Base-by-base conservation (phyloP, 257 asterid genomes). In the Fraxinus excelsior region DNA sequence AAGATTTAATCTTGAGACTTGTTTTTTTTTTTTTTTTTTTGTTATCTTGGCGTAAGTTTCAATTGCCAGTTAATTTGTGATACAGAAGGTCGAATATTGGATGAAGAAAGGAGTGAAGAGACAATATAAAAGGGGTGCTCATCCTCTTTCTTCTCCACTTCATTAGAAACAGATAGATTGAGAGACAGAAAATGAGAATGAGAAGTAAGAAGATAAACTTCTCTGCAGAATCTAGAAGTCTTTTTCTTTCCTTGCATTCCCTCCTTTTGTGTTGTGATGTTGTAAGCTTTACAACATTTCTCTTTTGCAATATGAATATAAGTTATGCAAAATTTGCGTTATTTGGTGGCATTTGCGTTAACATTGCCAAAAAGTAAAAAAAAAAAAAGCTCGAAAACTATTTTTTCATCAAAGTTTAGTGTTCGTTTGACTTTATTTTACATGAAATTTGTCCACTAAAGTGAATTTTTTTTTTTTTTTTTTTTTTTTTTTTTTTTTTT, bases 141-240 rank as follows among this genome's bases (percentile, higher is more conserved):
- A 89, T 92, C 97, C 99, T 95, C 97, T 91, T 91, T 93, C 98
- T 88, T 88, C 84, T 88, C 90, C 84, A 60, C 85, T 81, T 87
- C 89, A 81, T 81, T 89, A 78, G 77, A 72, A 82, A 76, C 80
- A 86, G 81, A 70, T 7, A 37, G 42, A 37, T 37, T 2, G 42
- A 37, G 42, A 37, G 12, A 37, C 42, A 37, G 42, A 37, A 37
- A 37, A 10, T 82, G 88, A 74, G 77, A 25, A 65, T 76, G 85
- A 83, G 87, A 85, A 42, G 49, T 85, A 90, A 74, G 84, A 78
- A 77, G 72, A 25, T 71, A 56, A 32, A 42, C 84, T 77, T 78
- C 83, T 87, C 87, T 73, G 11, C 42, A 37, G 42, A 37, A 37
- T 37, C 8, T 37, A 37, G 42, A 77, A 37, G 68, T 85, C 65